Evolutionary conservation across 805 yeast genomes (phyloP), one percentile per base, ranked within the genome.

Genomic region (Barnettozyma wickerhamii): DNA sequence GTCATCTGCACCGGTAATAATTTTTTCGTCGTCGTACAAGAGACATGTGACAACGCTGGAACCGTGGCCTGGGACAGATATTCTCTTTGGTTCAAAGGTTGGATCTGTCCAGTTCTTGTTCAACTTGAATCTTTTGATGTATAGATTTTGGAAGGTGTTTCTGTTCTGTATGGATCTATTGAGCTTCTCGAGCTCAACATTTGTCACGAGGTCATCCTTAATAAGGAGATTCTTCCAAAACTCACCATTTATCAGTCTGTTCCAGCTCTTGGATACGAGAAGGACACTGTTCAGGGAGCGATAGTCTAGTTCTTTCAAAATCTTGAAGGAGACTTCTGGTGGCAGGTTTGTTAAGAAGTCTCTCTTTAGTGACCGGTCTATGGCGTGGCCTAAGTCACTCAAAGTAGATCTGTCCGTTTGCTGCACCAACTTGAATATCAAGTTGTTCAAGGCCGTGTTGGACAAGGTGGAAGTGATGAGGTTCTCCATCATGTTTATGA

Each of bases 1-100:
- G 49, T 88, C 96, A 53, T 90, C 97, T 2, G 95, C 89, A 23
- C 96, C 96, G 2, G 96, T 89, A 43, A 91, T 84, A 39, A 93
- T 84, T 55, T 81, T 82, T 49, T 89, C 90, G 36, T 84, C 88
- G 58, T 90, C 97, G 60, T 89, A 88, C 61, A 90, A 96, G 46
- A 93, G 68, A 56, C 98, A 93, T 1, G 99, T 93, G 3, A 93
- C 93, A n/a, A 91, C 95, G 53, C 81, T 81, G 20, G 77, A 68
- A 41, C 87, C 87, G 53, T 81, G 88, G 6, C 86, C 87, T 12
- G 75, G 71, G 9, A 83, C 71, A 13, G 84, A 75, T 4, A 80
- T 75, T 43, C 81, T 71, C 44, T 70, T 72, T 1, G 98, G 97
- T 37, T 65, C 68, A 55, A 75, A 84, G 17, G 62, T 63, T 1